A percentile compares a stretch with the other conserved stretches of the same genome.
phyloP scores from a whole-genome alignment of 2,329 filamentous ascomycete species.

The Colletotrichum karsti region DNA sequence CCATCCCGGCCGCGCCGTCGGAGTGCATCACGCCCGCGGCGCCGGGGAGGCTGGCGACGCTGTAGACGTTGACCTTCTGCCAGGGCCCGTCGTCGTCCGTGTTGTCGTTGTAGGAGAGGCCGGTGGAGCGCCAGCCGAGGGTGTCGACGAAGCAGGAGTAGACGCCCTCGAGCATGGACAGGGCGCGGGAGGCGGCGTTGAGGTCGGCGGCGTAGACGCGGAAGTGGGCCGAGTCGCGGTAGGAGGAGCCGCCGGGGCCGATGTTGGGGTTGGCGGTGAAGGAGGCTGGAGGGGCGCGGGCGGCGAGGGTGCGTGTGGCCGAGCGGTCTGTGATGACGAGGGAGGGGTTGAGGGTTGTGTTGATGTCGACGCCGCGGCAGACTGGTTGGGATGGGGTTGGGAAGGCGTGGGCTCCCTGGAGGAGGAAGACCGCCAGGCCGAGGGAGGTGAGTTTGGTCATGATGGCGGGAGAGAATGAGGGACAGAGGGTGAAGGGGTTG shows the following conservation, averaged over 20 bases:
- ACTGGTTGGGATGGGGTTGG: not conserved
- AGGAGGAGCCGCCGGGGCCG: slow-evolving; percentile 41
- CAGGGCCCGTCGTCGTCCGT: slow-evolving; percentile 44
- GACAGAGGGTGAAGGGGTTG: fast-evolving
- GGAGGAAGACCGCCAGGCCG: not conserved
- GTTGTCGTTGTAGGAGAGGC: slow-evolving; percentile 43
- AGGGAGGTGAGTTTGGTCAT: not conserved
- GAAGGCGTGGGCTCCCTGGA: not conserved
- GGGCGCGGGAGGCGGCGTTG: slow-evolving; percentile 33
- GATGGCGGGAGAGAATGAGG: not conserved
- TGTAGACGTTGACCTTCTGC: slow-evolving; percentile 57
- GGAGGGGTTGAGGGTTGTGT: not conserved
- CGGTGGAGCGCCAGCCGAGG: slow-evolving; percentile 48
- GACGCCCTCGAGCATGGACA: slow-evolving; percentile 55
- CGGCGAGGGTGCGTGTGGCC: not conserved
- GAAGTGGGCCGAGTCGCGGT: slow-evolving; percentile 46
- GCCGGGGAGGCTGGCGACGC: slow-evolving; percentile 42
- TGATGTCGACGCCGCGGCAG: not conserved
- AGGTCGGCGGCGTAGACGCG: slow-evolving; percentile 42
- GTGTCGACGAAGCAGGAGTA: slow-evolving; percentile 48
- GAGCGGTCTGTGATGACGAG: not conserved
- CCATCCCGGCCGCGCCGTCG: slow-evolving; percentile 46
- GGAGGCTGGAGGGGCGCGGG: not conserved
- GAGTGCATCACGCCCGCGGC: slow-evolving; percentile 54
- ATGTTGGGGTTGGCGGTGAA: not conserved